phyloP scores from a whole-genome alignment of 345 rosid genomes.

The Populus euphratica region DNA sequence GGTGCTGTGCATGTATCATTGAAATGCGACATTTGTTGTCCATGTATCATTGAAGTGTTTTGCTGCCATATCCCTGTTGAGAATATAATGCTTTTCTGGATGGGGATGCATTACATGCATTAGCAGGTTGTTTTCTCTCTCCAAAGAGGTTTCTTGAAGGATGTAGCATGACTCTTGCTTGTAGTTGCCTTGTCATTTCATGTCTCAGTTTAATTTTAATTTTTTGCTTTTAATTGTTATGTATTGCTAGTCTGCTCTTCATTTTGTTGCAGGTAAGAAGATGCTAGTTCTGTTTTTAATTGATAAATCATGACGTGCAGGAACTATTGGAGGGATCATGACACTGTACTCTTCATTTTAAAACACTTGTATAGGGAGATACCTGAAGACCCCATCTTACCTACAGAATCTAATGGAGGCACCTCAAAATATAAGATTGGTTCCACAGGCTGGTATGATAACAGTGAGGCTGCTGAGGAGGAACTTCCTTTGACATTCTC shows the following conservation, averaged over 20 bases:
- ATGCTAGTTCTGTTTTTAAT: constrained; percentile 1
- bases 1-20: background rate
- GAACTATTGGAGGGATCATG: constrained; percentile 95
- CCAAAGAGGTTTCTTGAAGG: background rate
- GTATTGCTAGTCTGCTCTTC: background rate
- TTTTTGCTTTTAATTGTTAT: background rate
- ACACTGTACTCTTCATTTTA: constrained; percentile 88
- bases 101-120: background rate
- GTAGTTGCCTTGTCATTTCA: background rate
- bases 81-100: background rate
- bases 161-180: background rate
- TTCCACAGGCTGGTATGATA: constrained; percentile 44
- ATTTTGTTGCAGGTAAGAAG: background rate
- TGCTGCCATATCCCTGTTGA: background rate
- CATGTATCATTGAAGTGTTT: background rate
- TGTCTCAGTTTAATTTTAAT: background rate
- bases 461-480: constrained; percentile 48
- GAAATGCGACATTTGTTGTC: background rate
- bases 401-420: constrained; percentile 23
- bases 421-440: constrained; percentile 32
- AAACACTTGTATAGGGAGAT: constrained; percentile 75
- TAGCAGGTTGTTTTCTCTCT: background rate
- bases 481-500: constrained; percentile 84
- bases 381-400: constrained; percentile 50
- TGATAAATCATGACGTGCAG: constrained; percentile 38